phyloP scores from a whole-genome alignment of 257 asterid species.

The Fraxinus cuspidata region DNA sequence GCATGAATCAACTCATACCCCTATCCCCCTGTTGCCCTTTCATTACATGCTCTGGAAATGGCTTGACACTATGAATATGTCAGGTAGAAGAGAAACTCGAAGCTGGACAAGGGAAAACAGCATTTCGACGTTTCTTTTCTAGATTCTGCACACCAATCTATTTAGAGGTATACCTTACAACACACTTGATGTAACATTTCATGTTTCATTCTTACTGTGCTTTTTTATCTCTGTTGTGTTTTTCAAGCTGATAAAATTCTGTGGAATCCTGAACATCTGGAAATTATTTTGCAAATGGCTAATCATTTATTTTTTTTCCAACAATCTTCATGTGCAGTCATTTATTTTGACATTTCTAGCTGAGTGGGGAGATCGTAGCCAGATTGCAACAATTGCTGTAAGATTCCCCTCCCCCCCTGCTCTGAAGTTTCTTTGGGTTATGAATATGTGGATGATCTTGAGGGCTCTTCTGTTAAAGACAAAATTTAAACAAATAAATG shows the following conservation, averaged over 20 bases:
- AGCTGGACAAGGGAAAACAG: slow-evolving; percentile 79
- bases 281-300: slow-evolving; percentile 7
- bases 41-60: not conserved
- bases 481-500: too few species aligned
- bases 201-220: not conserved
- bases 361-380: slow-evolving; percentile 99
- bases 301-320: not conserved
- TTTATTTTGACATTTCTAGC: slow-evolving; percentile 92
- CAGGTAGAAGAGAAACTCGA: slow-evolving; percentile 93
- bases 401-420: slow-evolving; percentile 36
- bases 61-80: slow-evolving; percentile 13
- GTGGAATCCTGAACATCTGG: slow-evolving; percentile 15
- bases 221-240: not conserved
- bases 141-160: slow-evolving; percentile 85
- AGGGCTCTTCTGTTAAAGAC: too few species aligned
- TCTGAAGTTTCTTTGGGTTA: not conserved
- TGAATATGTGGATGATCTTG: not conserved
- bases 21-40: not conserved
- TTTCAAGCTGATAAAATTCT: not conserved
- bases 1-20: slow-evolving; percentile 6
- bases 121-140: slow-evolving; percentile 68
- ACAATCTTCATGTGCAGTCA: slow-evolving; percentile 52
- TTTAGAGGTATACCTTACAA: slow-evolving; percentile 60
- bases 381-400: slow-evolving; percentile 97
- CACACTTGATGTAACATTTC: not conserved